Evolutionary conservation across 2,329 filamentous ascomycete species (phyloP), one percentile per base, ranked within the genome.

Genomic region (Mycocentrospora acerina): DNA sequence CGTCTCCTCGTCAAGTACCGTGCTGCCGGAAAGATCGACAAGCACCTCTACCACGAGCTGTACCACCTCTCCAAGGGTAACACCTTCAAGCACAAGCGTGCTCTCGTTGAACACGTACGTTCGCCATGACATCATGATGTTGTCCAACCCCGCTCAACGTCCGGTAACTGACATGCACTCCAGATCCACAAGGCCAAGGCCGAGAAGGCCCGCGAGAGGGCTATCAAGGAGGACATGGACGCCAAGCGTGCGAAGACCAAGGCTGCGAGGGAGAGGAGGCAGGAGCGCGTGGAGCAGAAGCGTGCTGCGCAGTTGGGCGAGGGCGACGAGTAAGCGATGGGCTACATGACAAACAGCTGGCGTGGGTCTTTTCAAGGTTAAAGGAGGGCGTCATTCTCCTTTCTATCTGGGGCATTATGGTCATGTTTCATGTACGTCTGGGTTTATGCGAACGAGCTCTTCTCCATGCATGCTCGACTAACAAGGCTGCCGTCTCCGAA

Each of bases 71-170:
- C 88, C 86, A 98, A 98, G 90, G 94, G 93, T 94, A 98, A 98
- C 86, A 91, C 93, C 75, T 98, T 98, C 88, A 98, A 98, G 90
- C 93, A 98, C 89, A 98, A 97, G 90, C 87, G 93, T 79, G 93
- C 90, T 71, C 86, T 98, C 68, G 90, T 98, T 74, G 93, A 98
- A 85, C 93, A 98, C 82, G 93, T 98, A 94, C 71, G 93, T 89
- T 38, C 40, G 41, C 42, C 47, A 64, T 66, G 60, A 66, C 59
- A 66, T 66, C 59, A 68, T 66, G 54, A 64, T 42, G 57, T 42
- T 44, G 37, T 53, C 51, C 49, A 35, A 22, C 35, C 44, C 49
- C 47, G 33, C 42, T 48, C 40, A 30, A 42, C 13, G 33, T 37
- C 28, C 33, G 27, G 44, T 36, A 44, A 57, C 58, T 66, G 37